These are phyloP conservation scores for Bryum argenteum DNA, from an alignment of 225 moss, liverwort and hornwort genomes.

Conservation along the genomic window DNA sequence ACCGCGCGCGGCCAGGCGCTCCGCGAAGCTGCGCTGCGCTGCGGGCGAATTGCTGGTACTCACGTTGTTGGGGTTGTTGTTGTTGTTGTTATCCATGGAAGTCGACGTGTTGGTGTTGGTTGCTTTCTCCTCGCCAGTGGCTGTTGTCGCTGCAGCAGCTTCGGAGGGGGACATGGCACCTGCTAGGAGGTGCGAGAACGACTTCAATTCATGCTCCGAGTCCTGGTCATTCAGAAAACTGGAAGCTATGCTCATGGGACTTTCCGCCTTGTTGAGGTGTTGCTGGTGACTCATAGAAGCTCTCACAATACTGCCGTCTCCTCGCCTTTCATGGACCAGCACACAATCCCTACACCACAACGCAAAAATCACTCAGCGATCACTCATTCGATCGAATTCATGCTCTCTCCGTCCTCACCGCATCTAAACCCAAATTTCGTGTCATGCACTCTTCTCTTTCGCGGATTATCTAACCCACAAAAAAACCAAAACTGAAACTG, in stretches of 20 bases:
- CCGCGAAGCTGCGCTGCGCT: conserved; percentile 53
- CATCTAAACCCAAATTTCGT: too few relatives aligned
- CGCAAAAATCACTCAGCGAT: background rate
- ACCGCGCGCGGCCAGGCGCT: conserved; percentile 61
- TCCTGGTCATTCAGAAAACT: conserved; percentile 70
- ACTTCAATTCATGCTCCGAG: conserved; percentile 66
- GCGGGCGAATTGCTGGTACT: conserved; percentile 44
- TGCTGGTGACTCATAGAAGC: conserved; percentile 46
- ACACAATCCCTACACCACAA: background rate
- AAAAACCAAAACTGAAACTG: too few relatives aligned
- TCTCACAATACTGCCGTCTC: background rate
- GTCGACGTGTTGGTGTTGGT: background rate
- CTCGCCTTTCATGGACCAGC: conserved; percentile 23
- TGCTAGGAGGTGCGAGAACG: conserved; percentile 74
- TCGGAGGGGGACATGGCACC: conserved; percentile 58
- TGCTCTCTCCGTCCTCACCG: too few relatives aligned
- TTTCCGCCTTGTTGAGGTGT: conserved; percentile 47
- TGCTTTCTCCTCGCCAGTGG: conserved; percentile 25
- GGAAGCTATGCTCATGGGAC: conserved; percentile 74
- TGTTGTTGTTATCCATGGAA: conserved; percentile 40
- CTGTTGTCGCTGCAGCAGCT: conserved; percentile 16
- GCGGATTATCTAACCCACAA: too few relatives aligned
- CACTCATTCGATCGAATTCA: too few relatives aligned
- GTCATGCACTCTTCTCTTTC: too few relatives aligned
- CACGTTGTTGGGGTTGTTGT: conserved; percentile 27